Base-by-base conservation (phyloP, 352 stramenopile genomes). In the Phytopythium oedochilum region DNA sequence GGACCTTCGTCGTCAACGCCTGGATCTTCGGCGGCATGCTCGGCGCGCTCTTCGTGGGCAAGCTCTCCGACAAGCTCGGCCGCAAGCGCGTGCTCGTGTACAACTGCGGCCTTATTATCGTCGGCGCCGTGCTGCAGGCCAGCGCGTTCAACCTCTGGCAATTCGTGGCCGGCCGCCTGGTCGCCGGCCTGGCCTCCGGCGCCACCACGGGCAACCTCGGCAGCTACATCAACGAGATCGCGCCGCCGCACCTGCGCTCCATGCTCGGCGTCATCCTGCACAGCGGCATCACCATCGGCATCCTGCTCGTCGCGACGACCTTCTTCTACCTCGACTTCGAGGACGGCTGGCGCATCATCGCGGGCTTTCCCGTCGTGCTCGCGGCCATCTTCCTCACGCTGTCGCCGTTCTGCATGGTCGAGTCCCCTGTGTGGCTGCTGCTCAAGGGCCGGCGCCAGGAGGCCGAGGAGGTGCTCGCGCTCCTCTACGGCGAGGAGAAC, bases 321-420 rank as follows among this genome's bases (percentile, higher is more conserved):
- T 76, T 86, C 61, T 88, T 81, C 55, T 84, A 80, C 61, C 60
- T 68, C 38, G 66, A 83, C 62, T 76, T 75, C 18, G 45, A 66
- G 18, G 66, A 61, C 25, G 76, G 73, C 28, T 89, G 76, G 76
- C 74, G 79, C 10, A 74, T 80, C 57, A 79, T 83, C 55, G 78
- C 72, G 44, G 78, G 38, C 8, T 80, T 89, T 52, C 78, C 75
- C 22, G 71, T 84, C 38, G 57, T 86, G 11, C 57, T 87, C 6
- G 78, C 63, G 0, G 56, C 48, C 0, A 53, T 78, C 25, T 85
- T 87, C 59, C 50, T 87, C 34, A 35, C 55, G 3, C 43, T 83
- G 25, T 71, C 76, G 22, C 65, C 61, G 12, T 71, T 74, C 45
- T 50, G 74, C n/a, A 79, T 84, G 71, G 65, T 78, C 3, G 69